A percentile compares a stretch with the other conserved stretches of the same genome.
phyloP scores from a whole-genome alignment of 2,329 filamentous ascomycete species.

The Colletotrichum sp. region DNA sequence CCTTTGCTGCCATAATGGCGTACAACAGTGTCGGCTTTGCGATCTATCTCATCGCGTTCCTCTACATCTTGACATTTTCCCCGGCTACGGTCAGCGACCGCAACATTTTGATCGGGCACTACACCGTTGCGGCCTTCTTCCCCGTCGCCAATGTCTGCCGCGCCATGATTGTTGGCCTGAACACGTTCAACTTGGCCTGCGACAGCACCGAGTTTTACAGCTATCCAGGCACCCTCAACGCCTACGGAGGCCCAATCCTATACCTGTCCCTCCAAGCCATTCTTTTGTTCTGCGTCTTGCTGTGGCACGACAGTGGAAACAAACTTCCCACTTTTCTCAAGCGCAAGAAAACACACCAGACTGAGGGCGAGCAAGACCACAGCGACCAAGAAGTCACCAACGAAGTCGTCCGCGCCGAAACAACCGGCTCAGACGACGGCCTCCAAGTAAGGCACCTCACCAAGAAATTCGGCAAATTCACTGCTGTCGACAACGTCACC shows the following conservation, averaged over 20 bases:
- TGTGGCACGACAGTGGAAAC: constrained; percentile 82
- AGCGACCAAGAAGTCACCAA: constrained; percentile 65
- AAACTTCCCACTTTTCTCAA: neutral
- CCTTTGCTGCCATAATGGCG: constrained; percentile 83
- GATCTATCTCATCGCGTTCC: constrained; percentile 67
- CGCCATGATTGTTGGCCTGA: constrained; percentile 77
- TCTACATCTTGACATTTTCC: constrained; percentile 62
- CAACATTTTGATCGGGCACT: constrained; percentile 74
- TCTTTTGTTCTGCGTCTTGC: constrained; percentile 71
- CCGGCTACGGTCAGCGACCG: constrained; percentile 64
- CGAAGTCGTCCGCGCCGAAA: constrained; percentile 67
- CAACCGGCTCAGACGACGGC: constrained; percentile 55
- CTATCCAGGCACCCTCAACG: constrained; percentile 72
- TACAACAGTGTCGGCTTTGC: constrained; percentile 76
- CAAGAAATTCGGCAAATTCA: constrained; percentile 77
- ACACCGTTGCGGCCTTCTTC: constrained; percentile 73
- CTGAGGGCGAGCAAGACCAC: constrained; percentile 30
- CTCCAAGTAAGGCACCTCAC: constrained; percentile 79
- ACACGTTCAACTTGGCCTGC: constrained; percentile 84
- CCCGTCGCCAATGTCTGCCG: constrained; percentile 79
- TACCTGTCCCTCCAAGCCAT: constrained; percentile 80
- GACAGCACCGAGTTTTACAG: constrained; percentile 64
- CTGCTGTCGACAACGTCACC: constrained; percentile 86
- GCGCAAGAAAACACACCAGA: constrained; percentile 43
- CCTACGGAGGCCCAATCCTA: constrained; percentile 84